Conservation (phyloP, 208 protist species). For the Hexamita inflata region DNA sequence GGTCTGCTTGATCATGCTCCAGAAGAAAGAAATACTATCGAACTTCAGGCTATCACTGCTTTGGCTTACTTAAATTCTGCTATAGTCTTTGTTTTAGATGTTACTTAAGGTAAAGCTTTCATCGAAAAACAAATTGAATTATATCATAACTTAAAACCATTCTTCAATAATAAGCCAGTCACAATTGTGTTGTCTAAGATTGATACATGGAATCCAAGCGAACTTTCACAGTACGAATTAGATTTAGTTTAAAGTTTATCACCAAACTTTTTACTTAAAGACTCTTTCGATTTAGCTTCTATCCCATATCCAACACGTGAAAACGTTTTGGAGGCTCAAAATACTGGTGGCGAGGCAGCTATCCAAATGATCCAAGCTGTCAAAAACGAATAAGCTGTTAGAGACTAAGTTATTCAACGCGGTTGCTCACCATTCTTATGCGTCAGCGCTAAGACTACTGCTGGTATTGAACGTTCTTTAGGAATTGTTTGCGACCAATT, state of each 20-base stretch:
- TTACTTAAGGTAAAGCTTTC: slow-evolving; percentile 90
- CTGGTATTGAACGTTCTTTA: slow-evolving; percentile 18
- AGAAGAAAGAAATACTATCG: slow-evolving; percentile 95
- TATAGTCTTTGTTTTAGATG: slow-evolving; percentile 97
- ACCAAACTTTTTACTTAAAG: background rate
- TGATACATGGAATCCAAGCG: slow-evolving; percentile 75
- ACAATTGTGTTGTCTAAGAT: slow-evolving; percentile 95
- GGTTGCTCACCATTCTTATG: background rate
- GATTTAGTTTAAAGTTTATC: slow-evolving; percentile 52
- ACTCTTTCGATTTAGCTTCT: slow-evolving; percentile 51
- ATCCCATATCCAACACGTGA: slow-evolving; percentile 77
- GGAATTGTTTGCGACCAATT: slow-evolving; percentile 72
- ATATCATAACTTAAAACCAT: slow-evolving; percentile 86
- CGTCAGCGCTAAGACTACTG: background rate
- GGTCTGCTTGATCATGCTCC: slow-evolving; percentile 97
- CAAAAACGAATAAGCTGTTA: background rate
- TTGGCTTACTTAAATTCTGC: slow-evolving; percentile 83
- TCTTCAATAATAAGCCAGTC: slow-evolving; percentile 98
- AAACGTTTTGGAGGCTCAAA: slow-evolving; percentile 56
- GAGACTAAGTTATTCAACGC: background rate
- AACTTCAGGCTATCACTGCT: slow-evolving; percentile 96
- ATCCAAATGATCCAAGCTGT: background rate
- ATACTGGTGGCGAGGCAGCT: slow-evolving; percentile 17
- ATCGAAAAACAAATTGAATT: slow-evolving; percentile 75
- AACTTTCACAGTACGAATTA: slow-evolving; percentile 62